Base-by-base conservation (phyloP, 108 stramenopile species). In the Hondaea fermentalgiana region DNA sequence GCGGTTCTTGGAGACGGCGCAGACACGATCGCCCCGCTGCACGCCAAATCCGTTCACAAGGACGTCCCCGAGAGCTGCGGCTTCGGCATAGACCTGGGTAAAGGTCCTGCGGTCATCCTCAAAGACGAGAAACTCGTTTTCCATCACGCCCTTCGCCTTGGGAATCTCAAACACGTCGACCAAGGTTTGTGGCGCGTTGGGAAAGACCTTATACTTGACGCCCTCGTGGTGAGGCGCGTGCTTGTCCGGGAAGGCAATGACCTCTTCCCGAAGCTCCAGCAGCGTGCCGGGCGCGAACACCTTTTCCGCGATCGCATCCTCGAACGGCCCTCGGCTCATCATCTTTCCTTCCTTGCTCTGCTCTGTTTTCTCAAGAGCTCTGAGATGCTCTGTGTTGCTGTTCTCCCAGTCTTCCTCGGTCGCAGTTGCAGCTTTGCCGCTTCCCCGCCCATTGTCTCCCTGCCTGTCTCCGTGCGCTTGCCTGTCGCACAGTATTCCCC, bases 221-320 rank as follows among this genome's bases (percentile, higher is more conserved):
- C 76, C 76, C 25, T 83, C 25, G n/a, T 83, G 76, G 76, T 83
- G 76, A 10, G 76, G 76, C 51, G 76, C 76, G 72, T 44, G 42
- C n/a, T 25, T 87, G 19, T 87, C 87, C 25, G 17, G n/a, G 44
- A 23, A 87, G 35, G 12, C 23, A 28, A 87, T 87, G 19, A 87
- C 55, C 87, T 57, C 87, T 21, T 57, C 87, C 17, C 42, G 2
- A 8, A 58, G 14, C 55, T 23, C 28, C 87, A 58, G 72, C 72
- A 44, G 42, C 72, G 42, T 47, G 16, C 42, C 28, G 45, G 42
- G 28, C 47, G 72, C 72, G 19, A 72, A 35, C 19, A 72, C 72
- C 42, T 72, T 35, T 5, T 72, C 12, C 72, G 72, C 72, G 5
- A 72, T 42, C 16, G 72, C 42, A 42, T 5, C 72, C 19, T 44